A percentile compares a stretch with the other conserved stretches of the same genome.
Evolutionary conservation across 495 filamentous ascomycete species (phyloP).

Genomic region (Penicillium subrubescens): DNA sequence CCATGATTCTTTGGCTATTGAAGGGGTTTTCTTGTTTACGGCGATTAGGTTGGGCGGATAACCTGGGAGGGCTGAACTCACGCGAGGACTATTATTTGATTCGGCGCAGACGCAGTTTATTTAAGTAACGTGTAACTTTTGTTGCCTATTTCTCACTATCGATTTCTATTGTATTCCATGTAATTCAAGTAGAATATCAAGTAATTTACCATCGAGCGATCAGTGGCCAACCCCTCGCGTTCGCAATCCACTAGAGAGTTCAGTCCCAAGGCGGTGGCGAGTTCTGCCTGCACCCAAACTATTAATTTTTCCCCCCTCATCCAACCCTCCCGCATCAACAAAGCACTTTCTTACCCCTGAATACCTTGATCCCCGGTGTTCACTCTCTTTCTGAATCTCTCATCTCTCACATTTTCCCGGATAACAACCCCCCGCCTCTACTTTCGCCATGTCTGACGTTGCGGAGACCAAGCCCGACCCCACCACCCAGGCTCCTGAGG

Average conservation of each 20-base stretch:
- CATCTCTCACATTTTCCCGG: conserved; percentile 1
- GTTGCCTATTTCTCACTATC: background rate
- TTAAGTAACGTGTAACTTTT: conserved; percentile 1
- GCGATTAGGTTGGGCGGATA: conserved; percentile 26
- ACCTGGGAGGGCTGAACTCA: conserved; percentile 8
- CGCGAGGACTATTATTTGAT: conserved; percentile 12
- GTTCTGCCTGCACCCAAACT: conserved; percentile 28
- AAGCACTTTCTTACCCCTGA: conserved; percentile 25
- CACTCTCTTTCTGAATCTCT: conserved; percentile 4
- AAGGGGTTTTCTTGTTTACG: conserved; percentile 25
- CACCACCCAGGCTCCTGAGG: conserved; percentile 48
- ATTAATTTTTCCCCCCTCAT: conserved; percentile 40
- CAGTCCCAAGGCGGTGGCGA: conserved; percentile 26
- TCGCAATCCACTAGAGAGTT: conserved; percentile 9
- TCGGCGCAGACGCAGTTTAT: conserved; percentile 23
- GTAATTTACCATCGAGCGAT: background rate
- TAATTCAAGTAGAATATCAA: background rate
- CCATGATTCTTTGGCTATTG: conserved; percentile 14
- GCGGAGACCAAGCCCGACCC: conserved; percentile 53
- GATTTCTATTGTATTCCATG: background rate
- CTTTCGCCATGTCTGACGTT: conserved; percentile 49
- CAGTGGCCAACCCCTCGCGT: conserved; percentile 19
- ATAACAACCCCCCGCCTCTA: background rate
- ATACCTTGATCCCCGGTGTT: conserved; percentile 12
- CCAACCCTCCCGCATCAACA: conserved; percentile 29